Evolutionary conservation across 2,329 filamentous ascomycete species (phyloP).

Genomic region (Incumbomyces delicatus): DNA sequence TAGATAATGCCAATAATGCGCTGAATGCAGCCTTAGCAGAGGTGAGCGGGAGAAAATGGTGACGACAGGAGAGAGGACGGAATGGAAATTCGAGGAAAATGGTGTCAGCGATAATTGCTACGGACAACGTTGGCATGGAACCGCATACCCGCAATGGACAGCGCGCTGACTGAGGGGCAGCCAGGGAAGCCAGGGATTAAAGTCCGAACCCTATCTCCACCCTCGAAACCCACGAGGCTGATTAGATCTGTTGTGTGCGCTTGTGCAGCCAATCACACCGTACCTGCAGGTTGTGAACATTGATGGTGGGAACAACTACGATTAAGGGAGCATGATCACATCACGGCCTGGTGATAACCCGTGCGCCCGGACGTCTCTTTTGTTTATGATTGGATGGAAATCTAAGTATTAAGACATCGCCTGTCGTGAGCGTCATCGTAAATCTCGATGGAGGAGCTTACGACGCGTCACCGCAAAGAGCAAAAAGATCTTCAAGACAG

Average conservation of each 20-base stretch:
- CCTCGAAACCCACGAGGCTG: constrained; percentile 3
- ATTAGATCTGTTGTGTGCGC: neutral
- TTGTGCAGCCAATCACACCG: constrained; percentile 1
- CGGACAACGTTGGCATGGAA: no score
- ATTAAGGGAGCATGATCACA: neutral
- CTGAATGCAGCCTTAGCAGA: no score
- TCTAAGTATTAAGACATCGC: no score
- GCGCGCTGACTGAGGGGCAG: neutral
- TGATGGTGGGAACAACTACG: neutral
- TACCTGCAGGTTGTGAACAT: neutral
- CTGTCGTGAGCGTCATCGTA: no score
- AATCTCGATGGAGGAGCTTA: constrained; percentile 59
- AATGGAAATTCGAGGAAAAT: no score
- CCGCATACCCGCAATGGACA: no score
- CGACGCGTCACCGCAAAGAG: constrained; percentile 76
- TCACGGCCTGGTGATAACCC: neutral
- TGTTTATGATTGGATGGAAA: no score
- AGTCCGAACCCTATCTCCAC: neutral
- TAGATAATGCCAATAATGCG: neutral
- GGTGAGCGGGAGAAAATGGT: no score
- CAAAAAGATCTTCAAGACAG: constrained; percentile 74
- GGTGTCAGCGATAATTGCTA: no score
- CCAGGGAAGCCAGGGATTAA: neutral
- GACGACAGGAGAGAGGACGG: no score
- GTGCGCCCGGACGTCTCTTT: no score